Evolutionary conservation across 768 basidiomycete genomes (phyloP), one percentile per base, ranked within the genome.

Genomic region (Russula sp.): DNA sequence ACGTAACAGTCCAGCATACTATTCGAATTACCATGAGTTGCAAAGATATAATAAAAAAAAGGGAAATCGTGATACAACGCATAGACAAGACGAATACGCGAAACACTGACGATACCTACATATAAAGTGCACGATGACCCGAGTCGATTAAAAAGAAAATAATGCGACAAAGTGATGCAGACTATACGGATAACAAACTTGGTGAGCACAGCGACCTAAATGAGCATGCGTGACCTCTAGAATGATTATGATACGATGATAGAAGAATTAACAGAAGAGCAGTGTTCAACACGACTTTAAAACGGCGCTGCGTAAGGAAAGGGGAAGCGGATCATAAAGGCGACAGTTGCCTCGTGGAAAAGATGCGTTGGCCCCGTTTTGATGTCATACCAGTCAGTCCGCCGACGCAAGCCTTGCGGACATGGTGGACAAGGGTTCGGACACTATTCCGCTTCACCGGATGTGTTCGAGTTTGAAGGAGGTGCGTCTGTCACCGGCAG

Each of bases 381-480:
- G 67, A 68, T 68, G 65, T 67, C 61, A 62, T 68, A 24, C 65
- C 57, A 30, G 57, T 62, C 60, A 38, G 51, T 64, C 64, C 57
- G 67, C 54, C 62, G 38, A 57, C 40, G n/a, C 14, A 5, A 30
- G 59, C 67, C 67, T 67, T 60, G 59, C 56, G 67, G 59, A 67
- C 62, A 51, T 42, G 55, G 67, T 66, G 48, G 67, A 67, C 64
- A 67, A 67, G 67, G 67, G 67, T 66, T 61, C 51, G 44, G 55
- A 42, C 48, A 30, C 20, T 34, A 42, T 48, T 49, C 26, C 36
- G 51, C 40, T 32, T 62, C 48, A 68, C 59, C 46, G 77, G 61
- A 84, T 73, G 71, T 86, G 79, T 72, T 90, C 87, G 67, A 90
- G 84, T 72, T 87, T 90, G 81, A 83, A 92, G 26, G 90, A 83